Conservation (phyloP, 1,284 basidiomycete species). For the Cryptococcus sp. region DNA sequence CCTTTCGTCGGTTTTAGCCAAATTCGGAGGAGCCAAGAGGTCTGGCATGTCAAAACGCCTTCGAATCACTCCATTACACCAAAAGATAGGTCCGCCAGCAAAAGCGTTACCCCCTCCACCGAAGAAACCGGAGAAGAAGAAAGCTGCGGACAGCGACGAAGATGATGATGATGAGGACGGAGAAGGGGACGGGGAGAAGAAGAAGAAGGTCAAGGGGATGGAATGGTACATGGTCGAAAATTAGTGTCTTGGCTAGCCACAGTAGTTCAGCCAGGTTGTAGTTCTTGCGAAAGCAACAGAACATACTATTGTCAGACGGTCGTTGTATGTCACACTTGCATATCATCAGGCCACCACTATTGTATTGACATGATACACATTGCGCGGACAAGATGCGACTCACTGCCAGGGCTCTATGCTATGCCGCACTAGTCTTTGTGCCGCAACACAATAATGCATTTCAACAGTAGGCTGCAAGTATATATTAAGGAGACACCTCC, state of each 20-base stretch:
- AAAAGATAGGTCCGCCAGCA: conserved; percentile 45
- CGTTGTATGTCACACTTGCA: no score
- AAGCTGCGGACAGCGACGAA: conserved; percentile 35
- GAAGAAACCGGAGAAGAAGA: conserved; percentile 45
- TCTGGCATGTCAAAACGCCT: conserved; percentile 46
- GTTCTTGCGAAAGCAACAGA: no score
- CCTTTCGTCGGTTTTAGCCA: conserved; percentile 41
- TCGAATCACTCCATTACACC: conserved; percentile 45
- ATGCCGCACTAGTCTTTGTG: no score
- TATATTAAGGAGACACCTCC: no score
- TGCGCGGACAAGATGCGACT: no score
- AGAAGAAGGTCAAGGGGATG: conserved; percentile 37
- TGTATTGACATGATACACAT: no score
- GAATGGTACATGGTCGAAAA: conserved; percentile 51
- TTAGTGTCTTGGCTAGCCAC: conserved; percentile 7
- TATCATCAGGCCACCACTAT: no score
- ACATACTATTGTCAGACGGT: no score
- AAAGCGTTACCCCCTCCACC: conserved; percentile 49
- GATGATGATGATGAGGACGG: conserved; percentile 45
- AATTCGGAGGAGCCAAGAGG: conserved; percentile 41
- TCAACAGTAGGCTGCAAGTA: no score
- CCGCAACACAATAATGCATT: no score
- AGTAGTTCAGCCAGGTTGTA: no score
- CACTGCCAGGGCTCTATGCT: no score
- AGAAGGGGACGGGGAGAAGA: conserved; percentile 30